Evolutionary conservation across 306 rosid species (phyloP).

Genomic region (Trifolium repens): DNA sequence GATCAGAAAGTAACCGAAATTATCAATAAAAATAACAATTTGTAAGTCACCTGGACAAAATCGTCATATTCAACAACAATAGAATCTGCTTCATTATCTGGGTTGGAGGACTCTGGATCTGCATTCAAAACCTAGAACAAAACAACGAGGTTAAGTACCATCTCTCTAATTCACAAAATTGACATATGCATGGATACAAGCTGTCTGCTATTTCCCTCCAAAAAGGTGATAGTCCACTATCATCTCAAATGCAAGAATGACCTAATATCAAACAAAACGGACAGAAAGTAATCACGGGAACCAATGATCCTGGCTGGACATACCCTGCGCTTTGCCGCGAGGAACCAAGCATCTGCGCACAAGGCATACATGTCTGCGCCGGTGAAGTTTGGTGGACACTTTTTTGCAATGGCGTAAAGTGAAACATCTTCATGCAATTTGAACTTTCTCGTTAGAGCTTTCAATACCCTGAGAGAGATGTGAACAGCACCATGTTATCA

Average conservation of each 20-base stretch:
- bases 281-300: constrained; percentile 8
- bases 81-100: constrained; percentile 60
- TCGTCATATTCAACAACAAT: constrained; percentile 70
- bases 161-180: constrained; percentile 10
- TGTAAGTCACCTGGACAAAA: constrained; percentile 74
- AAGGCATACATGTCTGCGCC: constrained; percentile 98
- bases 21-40: constrained; percentile 20
- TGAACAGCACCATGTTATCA: constrained; percentile 1
- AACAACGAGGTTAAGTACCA: constrained; percentile 31
- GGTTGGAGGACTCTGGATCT: constrained; percentile 60
- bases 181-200: constrained; percentile 6
- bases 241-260: neutral
- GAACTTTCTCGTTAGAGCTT: constrained; percentile 91
- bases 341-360: constrained; percentile 98
- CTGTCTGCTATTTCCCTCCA: constrained; percentile 5
- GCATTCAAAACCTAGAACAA: constrained; percentile 65
- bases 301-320: constrained; percentile 33
- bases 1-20: neutral
- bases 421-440: constrained; percentile 76
- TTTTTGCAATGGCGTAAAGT: constrained; percentile 75
- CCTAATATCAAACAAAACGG: constrained; percentile 23
- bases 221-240: constrained; percentile 6
- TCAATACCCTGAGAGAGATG: constrained; percentile 63
- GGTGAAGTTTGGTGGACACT: constrained; percentile 87
- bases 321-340: constrained; percentile 91